Percentiles rank a stretch among this genome's conserved stretches.
phyloP scores from a whole-genome alignment of 2,329 filamentous ascomycete genomes.

The Karstenula rhodostoma region DNA sequence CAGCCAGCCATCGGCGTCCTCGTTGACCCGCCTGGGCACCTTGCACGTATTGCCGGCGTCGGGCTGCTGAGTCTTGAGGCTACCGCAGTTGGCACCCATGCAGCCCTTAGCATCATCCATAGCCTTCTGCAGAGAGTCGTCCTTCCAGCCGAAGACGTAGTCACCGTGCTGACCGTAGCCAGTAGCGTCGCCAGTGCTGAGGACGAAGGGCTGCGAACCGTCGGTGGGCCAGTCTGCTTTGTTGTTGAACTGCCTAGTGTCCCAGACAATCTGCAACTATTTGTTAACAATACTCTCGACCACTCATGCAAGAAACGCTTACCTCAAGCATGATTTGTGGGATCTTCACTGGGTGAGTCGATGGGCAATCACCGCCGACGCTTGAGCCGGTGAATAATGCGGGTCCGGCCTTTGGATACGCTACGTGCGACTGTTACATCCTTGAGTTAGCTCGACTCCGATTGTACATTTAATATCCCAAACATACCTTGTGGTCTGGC shows the following conservation, averaged over 20 bases:
- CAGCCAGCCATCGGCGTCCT: slow-evolving; percentile 36
- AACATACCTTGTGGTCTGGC: slow-evolving; percentile 58
- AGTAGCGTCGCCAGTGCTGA: slow-evolving; percentile 34
- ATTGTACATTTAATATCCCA: not conserved
- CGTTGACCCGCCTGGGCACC: slow-evolving; percentile 34
- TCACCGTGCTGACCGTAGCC: slow-evolving; percentile 35
- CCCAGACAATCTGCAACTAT: slow-evolving; percentile 49
- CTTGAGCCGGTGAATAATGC: slow-evolving; percentile 33
- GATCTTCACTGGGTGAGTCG: slow-evolving; percentile 55
- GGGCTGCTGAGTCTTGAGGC: slow-evolving; percentile 35
- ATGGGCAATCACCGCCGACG: slow-evolving; percentile 49
- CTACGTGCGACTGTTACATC: slow-evolving; percentile 52
- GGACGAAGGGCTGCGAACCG: slow-evolving; percentile 37
- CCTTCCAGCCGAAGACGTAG: slow-evolving; percentile 45
- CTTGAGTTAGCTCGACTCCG: not conserved
- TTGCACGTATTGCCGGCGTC: slow-evolving; percentile 30
- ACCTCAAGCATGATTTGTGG: slow-evolving; percentile 58
- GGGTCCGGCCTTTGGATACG: slow-evolving; percentile 50
- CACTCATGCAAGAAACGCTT: not conserved
- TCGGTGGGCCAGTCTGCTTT: slow-evolving; percentile 42
- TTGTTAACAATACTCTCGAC: not conserved
- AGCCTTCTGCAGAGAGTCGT: slow-evolving; percentile 38
- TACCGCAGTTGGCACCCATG: slow-evolving; percentile 39
- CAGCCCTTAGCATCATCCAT: slow-evolving; percentile 41
- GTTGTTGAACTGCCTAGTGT: slow-evolving; percentile 50